Evolutionary conservation across 2,329 filamentous ascomycete genomes (phyloP).

Genomic region (Sporothrix protearum): DNA sequence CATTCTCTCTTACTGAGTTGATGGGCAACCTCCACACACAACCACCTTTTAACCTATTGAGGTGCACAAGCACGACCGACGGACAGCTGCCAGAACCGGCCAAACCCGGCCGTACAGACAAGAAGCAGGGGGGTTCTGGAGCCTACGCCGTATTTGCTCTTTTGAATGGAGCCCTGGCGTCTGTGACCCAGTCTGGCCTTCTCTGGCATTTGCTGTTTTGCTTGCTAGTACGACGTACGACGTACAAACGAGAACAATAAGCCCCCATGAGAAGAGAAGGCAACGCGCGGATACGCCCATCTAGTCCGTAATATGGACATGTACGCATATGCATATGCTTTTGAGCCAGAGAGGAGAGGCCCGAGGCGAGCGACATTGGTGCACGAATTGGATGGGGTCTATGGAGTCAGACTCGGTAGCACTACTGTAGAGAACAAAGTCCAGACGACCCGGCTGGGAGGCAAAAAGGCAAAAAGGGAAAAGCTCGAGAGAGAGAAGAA

Average conservation of each 20-base stretch:
- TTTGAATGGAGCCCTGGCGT: background rate
- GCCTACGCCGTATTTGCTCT: too few relatives aligned
- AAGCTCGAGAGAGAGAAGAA: background rate
- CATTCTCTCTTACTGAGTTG: background rate
- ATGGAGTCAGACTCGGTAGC: too few relatives aligned
- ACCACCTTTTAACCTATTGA: background rate
- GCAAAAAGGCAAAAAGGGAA: too few relatives aligned
- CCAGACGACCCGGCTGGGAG: too few relatives aligned
- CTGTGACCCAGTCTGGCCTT: background rate
- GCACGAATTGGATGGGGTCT: background rate
- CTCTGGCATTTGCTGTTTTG: background rate
- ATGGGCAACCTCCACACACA: background rate
- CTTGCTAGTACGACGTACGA: too few relatives aligned
- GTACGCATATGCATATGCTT: too few relatives aligned
- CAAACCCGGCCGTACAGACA: background rate
- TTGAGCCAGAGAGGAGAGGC: background rate
- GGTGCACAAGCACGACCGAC: background rate
- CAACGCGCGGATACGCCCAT: background rate
- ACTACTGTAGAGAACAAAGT: background rate
- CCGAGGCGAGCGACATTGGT: background rate
- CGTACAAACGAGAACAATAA: background rate
- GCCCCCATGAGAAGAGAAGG: background rate
- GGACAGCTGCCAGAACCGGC: slow-evolving; percentile 1
- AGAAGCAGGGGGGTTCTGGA: background rate
- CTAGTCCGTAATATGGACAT: too few relatives aligned